These are phyloP conservation scores for Coemansia sp. DNA, from an alignment of 192 early-diverging fungal species.

Conservation along the genomic window DNA sequence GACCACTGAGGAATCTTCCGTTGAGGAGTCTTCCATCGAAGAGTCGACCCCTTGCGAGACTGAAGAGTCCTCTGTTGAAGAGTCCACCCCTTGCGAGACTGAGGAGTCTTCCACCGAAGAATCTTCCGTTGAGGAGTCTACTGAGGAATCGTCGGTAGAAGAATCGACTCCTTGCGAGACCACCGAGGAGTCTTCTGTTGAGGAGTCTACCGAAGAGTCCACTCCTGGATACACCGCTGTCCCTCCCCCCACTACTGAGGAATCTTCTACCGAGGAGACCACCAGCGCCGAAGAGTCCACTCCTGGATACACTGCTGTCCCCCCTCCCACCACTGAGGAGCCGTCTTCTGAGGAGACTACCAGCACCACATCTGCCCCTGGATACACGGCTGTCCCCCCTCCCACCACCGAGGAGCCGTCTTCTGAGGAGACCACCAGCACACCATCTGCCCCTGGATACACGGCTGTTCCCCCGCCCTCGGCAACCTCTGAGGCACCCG, in stretches of 20 bases:
- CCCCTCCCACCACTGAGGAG: constrained; percentile 3
- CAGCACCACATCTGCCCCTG: constrained; percentile 6
- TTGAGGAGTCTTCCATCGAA: too few relatives aligned
- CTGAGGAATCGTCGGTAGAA: background rate
- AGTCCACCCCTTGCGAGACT: too few relatives aligned
- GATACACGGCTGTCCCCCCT: background rate
- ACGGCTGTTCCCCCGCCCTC: background rate
- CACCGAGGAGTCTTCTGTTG: too few relatives aligned
- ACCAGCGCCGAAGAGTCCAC: constrained; percentile 4
- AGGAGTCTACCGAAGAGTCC: too few relatives aligned
- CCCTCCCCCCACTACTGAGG: constrained; percentile 9
- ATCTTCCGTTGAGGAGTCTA: background rate
- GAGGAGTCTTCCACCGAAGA: background rate
- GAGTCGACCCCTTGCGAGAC: too few relatives aligned
- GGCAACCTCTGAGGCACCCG: constrained; percentile 14
- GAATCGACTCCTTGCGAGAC: too few relatives aligned
- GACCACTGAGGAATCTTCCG: too few relatives aligned
- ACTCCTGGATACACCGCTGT: constrained; percentile 5
- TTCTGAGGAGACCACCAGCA: constrained; percentile 5
- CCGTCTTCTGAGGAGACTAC: background rate
- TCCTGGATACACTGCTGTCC: constrained; percentile 7
- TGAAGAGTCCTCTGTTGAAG: too few relatives aligned
- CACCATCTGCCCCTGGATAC: constrained; percentile 6
- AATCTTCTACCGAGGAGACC: constrained; percentile 15
- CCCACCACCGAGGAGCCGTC: constrained; percentile 17